Evolutionary conservation across 177 flowering plant species (phyloP).

Genomic region (Vitis hybrid): DNA sequence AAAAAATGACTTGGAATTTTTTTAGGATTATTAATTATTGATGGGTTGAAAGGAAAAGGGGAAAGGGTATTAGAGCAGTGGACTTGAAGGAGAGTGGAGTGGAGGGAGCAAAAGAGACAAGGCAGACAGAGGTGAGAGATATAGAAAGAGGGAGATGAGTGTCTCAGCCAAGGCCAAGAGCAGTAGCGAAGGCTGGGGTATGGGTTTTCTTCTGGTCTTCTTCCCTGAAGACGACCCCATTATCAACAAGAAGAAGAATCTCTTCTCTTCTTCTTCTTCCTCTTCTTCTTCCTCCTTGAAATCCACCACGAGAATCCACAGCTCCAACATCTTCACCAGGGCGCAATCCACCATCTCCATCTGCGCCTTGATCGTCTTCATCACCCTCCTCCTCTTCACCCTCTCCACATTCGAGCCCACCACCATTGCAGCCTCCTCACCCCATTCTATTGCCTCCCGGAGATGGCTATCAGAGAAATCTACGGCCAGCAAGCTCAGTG

Average conservation of each 20-base stretch:
- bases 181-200: constrained; percentile 32
- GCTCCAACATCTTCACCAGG: constrained; percentile 36
- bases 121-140: constrained; percentile 8
- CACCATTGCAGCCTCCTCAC: constrained; percentile 3
- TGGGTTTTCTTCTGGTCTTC: constrained; percentile 71
- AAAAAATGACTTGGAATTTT: no score
- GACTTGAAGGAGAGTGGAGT: no score
- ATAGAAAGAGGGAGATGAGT: constrained; percentile 20
- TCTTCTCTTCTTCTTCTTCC: constrained; percentile 10
- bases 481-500: background rate
- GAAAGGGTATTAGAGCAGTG: no score
- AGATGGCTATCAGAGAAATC: constrained; percentile 29
- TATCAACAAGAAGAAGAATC: constrained; percentile 16
- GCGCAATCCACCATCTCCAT: constrained; percentile 77
- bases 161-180: constrained; percentile 22
- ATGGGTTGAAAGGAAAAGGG: no score
- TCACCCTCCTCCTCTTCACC: constrained; percentile 68
- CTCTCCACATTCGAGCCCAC: constrained; percentile 65
- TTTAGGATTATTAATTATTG: no score
- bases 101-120: background rate
- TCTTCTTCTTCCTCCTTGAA: background rate
- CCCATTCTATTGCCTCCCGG: constrained; percentile 17
- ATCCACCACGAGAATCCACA: constrained; percentile 9
- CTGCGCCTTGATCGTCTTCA: constrained; percentile 53
- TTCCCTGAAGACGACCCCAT: constrained; percentile 45